Conservation (phyloP, 1,139 yeast species). For the Kazachstania sp. region DNA sequence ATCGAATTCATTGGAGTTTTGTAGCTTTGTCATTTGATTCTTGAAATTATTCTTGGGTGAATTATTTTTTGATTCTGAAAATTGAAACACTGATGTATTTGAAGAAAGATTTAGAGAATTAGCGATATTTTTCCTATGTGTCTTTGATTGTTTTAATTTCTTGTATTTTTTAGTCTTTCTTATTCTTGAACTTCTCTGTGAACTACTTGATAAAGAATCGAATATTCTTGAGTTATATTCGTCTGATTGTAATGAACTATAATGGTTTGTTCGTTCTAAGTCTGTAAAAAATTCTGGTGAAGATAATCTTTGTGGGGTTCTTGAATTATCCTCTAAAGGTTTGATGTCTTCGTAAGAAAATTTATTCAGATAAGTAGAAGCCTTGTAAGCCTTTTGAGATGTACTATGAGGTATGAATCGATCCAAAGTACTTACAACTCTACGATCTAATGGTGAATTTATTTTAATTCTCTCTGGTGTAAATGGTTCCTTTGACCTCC, state of each 20-base stretch:
- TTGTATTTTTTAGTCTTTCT: slow-evolving; percentile 7
- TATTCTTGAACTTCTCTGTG: neutral
- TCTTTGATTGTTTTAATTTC: slow-evolving; percentile 10
- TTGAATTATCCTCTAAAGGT: slow-evolving; percentile 12
- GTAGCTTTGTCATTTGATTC: neutral
- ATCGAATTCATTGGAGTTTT: neutral
- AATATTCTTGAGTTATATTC: neutral
- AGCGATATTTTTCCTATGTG: slow-evolving; percentile 38
- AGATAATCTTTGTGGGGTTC: slow-evolving; percentile 24
- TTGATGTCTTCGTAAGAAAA: slow-evolving; percentile 8
- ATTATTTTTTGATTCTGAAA: neutral
- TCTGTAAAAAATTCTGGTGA: slow-evolving; percentile 27
- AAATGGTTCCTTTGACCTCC: neutral
- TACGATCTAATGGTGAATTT: neutral
- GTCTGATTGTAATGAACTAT: slow-evolving; percentile 12
- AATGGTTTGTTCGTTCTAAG: slow-evolving; percentile 20
- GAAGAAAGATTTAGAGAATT: slow-evolving; percentile 40
- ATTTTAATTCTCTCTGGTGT: neutral
- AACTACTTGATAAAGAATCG: neutral
- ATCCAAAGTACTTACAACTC: slow-evolving; percentile 17
- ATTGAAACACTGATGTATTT: slow-evolving; percentile 19
- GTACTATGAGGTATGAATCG: slow-evolving; percentile 31
- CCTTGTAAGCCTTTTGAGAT: slow-evolving; percentile 25
- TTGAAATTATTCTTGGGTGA: neutral
- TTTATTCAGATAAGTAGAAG: slow-evolving; percentile 15